Evolutionary conservation across 805 yeast genomes (phyloP).

Genomic region (Saccharomyces mikatae): DNA sequence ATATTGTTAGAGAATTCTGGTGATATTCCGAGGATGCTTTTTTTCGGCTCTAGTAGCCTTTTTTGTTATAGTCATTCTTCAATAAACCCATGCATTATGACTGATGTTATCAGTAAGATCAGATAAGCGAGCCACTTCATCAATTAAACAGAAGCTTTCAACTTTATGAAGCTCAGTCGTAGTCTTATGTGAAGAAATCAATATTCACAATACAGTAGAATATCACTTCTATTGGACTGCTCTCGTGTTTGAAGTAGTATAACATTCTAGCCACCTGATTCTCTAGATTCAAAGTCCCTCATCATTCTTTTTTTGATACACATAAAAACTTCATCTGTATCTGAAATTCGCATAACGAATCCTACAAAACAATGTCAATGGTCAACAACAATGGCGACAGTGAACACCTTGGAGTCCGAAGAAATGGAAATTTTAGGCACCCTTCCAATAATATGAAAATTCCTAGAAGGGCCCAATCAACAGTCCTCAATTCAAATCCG

Average conservation of each 20-base stretch:
- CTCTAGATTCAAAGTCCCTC: background rate
- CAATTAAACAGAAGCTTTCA: background rate
- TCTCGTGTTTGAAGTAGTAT: background rate
- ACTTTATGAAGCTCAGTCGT: background rate
- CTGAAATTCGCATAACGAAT: background rate
- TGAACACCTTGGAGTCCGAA: background rate
- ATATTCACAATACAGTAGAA: background rate
- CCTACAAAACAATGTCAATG: background rate
- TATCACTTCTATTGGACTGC: background rate
- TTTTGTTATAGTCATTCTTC: background rate
- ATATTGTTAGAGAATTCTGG: background rate
- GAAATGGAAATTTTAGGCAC: background rate
- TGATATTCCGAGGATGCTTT: background rate
- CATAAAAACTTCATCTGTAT: background rate
- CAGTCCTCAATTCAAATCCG: constrained; percentile 7
- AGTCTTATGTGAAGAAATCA: background rate
- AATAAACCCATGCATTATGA: background rate
- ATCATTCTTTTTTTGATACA: background rate
- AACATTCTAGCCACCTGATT: background rate
- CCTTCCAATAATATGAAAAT: background rate
- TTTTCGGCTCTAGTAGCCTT: background rate
- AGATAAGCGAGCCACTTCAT: background rate
- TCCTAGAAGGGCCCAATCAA: constrained; percentile 2
- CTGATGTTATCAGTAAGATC: background rate
- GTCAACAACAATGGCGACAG: background rate